These are phyloP conservation scores for Oryza punctata DNA, from an alignment of 176 grass and related monocot genomes.

Conservation along the genomic window DNA sequence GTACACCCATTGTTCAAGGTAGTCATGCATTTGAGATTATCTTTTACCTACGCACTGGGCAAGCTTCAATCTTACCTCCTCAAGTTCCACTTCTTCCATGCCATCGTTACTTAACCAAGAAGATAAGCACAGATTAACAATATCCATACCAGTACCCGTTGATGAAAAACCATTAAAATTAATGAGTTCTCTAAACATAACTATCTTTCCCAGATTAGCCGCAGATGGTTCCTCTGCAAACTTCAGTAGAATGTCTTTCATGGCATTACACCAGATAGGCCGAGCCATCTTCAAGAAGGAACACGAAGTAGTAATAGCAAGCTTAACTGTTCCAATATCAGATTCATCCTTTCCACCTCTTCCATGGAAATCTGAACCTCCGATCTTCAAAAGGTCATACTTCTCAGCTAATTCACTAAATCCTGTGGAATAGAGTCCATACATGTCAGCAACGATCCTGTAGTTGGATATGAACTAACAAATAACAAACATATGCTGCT, in stretches of 20 bases:
- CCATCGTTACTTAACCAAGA: slow-evolving; percentile 75
- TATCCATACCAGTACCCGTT: slow-evolving; percentile 41
- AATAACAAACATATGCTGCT: slow-evolving; percentile 26
- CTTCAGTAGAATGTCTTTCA: slow-evolving; percentile 70
- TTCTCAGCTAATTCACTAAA: slow-evolving; percentile 82
- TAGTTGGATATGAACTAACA: slow-evolving; percentile 14
- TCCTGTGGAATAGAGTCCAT: slow-evolving; percentile 38
- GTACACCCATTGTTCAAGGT: slow-evolving; percentile 35
- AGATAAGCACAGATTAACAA: slow-evolving; percentile 65
- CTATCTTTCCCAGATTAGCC: slow-evolving; percentile 61
- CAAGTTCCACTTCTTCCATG: slow-evolving; percentile 61
- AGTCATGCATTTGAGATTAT: slow-evolving; percentile 34
- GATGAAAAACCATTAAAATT: slow-evolving; percentile 32
- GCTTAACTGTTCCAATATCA: slow-evolving; percentile 71
- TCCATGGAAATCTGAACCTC: slow-evolving; percentile 98
- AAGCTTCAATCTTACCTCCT: slow-evolving; percentile 67
- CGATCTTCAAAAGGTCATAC: slow-evolving; percentile 78
- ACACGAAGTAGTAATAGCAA: slow-evolving; percentile 64
- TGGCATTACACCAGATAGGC: slow-evolving; percentile 77
- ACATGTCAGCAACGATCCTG: neutral
- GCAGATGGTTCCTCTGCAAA: slow-evolving; percentile 69
- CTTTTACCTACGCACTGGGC: slow-evolving; percentile 30
- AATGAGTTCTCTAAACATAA: slow-evolving; percentile 59
- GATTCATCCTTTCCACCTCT: slow-evolving; percentile 78
- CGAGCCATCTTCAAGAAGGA: slow-evolving; percentile 76